A percentile compares a stretch with the other conserved stretches of the same genome.
These are phyloP conservation scores for Panaeolus cyanescens DNA, from an alignment of 768 basidiomycete genomes.

Conservation along the genomic window DNA sequence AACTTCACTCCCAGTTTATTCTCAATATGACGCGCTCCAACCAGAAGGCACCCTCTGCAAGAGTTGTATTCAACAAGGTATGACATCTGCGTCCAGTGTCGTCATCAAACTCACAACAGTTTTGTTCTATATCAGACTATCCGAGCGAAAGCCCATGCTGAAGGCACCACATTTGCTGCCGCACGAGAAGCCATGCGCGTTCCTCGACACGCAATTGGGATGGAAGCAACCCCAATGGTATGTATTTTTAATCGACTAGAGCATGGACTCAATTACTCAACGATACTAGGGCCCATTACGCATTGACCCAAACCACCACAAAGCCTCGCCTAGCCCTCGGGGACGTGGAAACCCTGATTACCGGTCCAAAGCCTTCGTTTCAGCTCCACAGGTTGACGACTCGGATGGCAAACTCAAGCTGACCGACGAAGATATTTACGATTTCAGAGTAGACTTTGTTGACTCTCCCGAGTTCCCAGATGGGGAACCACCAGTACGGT, in stretches of 20 bases:
- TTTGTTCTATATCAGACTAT: background rate
- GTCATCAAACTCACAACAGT: background rate
- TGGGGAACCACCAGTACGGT: background rate
- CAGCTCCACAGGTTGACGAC: slow-evolving; percentile 26
- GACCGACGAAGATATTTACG: slow-evolving; percentile 18
- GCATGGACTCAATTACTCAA: background rate
- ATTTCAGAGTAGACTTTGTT: slow-evolving; percentile 17
- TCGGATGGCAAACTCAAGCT: slow-evolving; percentile 12
- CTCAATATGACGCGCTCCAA: background rate
- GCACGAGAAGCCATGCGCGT: background rate
- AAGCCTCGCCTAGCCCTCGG: background rate
- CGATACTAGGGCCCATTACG: background rate
- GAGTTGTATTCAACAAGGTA: background rate
- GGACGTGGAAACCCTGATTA: background rate
- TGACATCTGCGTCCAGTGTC: background rate
- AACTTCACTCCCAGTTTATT: background rate
- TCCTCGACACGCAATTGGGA: background rate
- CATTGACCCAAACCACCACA: background rate
- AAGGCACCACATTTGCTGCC: background rate
- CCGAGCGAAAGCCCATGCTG: background rate
- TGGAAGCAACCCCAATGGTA: background rate
- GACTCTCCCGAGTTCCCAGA: background rate
- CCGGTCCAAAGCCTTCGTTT: background rate
- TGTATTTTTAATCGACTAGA: background rate
- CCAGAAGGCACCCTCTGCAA: background rate